These are phyloP conservation scores for Phaeosphaeria sp. DNA, from an alignment of 2,329 filamentous ascomycete species.

Conservation along the genomic window DNA sequence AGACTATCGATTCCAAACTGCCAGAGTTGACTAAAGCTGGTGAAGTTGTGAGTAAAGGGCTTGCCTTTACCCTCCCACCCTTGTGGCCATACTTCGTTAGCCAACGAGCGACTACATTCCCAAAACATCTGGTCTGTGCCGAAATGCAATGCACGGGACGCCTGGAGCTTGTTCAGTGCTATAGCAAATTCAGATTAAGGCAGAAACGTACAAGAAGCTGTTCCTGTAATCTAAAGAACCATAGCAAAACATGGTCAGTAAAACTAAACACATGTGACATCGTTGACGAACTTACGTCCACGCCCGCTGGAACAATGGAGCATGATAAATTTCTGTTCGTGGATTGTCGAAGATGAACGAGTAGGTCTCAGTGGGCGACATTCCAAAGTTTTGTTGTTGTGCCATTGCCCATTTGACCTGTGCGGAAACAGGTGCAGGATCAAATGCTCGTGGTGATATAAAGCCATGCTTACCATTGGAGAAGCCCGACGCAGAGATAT, in stretches of 20 bases:
- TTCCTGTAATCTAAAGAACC: neutral
- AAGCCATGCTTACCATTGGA: constrained; percentile 2
- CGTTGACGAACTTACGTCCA: constrained; percentile 4
- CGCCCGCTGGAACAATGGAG: neutral
- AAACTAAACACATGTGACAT: too few relatives aligned
- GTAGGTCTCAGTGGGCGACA: too few relatives aligned
- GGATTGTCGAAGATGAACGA: neutral
- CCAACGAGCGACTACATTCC: constrained; percentile 3
- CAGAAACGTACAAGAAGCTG: constrained; percentile 1
- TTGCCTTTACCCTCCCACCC: neutral
- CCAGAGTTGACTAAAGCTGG: neutral
- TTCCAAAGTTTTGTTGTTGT: too few relatives aligned
- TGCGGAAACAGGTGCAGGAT: neutral
- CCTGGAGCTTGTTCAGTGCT: neutral
- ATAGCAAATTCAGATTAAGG: neutral
- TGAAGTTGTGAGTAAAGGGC: neutral
- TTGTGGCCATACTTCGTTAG: constrained; percentile 5
- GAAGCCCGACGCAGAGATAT: constrained; percentile 8
- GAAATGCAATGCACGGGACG: constrained; percentile 5
- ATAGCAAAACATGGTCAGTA: neutral
- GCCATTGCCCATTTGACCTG: neutral
- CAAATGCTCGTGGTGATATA: neutral
- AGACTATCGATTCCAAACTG: neutral
- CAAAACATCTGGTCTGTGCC: constrained; percentile 7
- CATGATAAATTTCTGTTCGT: neutral